These are phyloP conservation scores for Penicillium diatomitis DNA, from an alignment of 495 filamentous ascomycete genomes.

Conservation along the genomic window DNA sequence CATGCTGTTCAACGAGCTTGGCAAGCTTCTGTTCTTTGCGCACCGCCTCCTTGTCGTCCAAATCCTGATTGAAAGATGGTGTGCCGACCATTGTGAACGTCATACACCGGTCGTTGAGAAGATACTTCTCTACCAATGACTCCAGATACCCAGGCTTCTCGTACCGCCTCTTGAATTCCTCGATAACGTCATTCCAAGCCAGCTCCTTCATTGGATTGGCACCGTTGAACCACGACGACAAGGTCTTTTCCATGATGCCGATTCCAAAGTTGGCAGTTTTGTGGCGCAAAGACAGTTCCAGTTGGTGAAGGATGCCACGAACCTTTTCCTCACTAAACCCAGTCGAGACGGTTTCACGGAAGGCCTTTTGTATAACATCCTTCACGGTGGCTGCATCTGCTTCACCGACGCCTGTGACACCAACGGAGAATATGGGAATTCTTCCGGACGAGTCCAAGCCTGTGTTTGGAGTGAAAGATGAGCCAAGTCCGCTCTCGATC, in stretches of 20 bases:
- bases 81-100: slow-evolving; percentile 94
- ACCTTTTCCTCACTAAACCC: slow-evolving; percentile 87
- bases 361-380: slow-evolving; percentile 56
- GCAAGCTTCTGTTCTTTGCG: slow-evolving; percentile 62
- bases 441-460: slow-evolving; percentile 75
- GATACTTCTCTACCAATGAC: slow-evolving; percentile 76
- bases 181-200: slow-evolving; percentile 79
- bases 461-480: slow-evolving; percentile 88
- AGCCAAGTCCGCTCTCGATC: slow-evolving; percentile 83
- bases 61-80: slow-evolving; percentile 55
- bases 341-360: slow-evolving; percentile 53
- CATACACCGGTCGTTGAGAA: slow-evolving; percentile 75
- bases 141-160: slow-evolving; percentile 72
- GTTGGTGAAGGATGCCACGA: slow-evolving; percentile 84
- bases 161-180: slow-evolving; percentile 66
- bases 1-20: slow-evolving; percentile 56
- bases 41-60: slow-evolving; percentile 68
- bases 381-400: slow-evolving; percentile 70
- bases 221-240: slow-evolving; percentile 90
- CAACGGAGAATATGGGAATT: slow-evolving; percentile 77
- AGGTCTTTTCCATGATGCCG: slow-evolving; percentile 75
- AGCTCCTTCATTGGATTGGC: slow-evolving; percentile 84
- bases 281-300: slow-evolving; percentile 84
- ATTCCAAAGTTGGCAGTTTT: slow-evolving; percentile 94
- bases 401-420: slow-evolving; percentile 75